Conservation (phyloP, 495 filamentous ascomycete genomes). For the Rostrohypoxylon terebratum region DNA sequence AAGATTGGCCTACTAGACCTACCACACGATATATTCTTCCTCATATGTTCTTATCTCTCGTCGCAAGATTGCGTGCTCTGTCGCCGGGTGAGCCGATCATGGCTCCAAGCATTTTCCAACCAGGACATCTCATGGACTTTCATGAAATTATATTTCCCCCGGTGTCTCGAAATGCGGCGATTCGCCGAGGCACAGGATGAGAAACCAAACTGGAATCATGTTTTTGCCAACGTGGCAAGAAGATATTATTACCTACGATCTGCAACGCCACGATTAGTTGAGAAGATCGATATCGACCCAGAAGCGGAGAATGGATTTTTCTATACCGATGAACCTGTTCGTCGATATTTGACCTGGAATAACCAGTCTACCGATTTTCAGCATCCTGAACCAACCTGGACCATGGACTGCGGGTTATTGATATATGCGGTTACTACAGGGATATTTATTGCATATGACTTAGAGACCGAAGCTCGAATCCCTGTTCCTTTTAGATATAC, state of each 20-base stretch:
- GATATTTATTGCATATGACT: conserved; percentile 66
- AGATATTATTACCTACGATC: conserved; percentile 67
- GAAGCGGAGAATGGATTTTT: conserved; percentile 30
- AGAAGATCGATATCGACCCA: conserved; percentile 57
- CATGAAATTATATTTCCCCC: conserved; percentile 65
- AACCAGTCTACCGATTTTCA: conserved; percentile 58
- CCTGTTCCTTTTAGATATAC: conserved; percentile 66
- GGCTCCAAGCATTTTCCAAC: conserved; percentile 67
- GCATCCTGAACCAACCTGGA: conserved; percentile 69
- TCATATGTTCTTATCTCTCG: conserved; percentile 63
- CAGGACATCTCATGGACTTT: conserved; percentile 59
- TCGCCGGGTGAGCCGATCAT: conserved; percentile 66
- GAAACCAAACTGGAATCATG: conserved; percentile 52
- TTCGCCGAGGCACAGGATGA: conserved; percentile 33
- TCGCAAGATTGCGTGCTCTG: conserved; percentile 65
- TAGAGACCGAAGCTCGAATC: conserved; percentile 58
- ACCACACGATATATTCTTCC: conserved; percentile 65
- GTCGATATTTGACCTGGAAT: conserved; percentile 64
- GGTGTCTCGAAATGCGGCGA: conserved; percentile 65
- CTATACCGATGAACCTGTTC: conserved; percentile 66
- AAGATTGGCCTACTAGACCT: conserved; percentile 59
- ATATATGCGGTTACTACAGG: conserved; percentile 62
- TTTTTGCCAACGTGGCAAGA: conserved; percentile 66
- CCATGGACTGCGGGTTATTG: conserved; percentile 64
- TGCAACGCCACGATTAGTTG: conserved; percentile 61